phyloP scores from a whole-genome alignment of 2,329 filamentous ascomycete species.

The Fusarium austroafricanum region DNA sequence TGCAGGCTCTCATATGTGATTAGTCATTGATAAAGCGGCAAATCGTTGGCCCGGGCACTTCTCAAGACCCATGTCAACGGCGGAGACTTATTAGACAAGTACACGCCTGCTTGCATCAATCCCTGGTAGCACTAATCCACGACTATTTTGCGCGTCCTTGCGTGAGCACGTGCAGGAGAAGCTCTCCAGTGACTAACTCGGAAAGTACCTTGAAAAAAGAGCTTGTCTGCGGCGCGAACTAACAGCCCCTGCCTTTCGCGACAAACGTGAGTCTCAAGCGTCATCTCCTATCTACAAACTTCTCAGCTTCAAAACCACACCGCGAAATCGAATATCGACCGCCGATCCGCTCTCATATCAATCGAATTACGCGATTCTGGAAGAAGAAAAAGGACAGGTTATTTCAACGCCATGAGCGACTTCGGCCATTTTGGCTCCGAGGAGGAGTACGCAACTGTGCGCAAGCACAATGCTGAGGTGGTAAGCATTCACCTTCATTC shows the following conservation, averaged over 20 bases:
- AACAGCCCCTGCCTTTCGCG: conserved; percentile 47
- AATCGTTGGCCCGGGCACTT: conserved; percentile 42
- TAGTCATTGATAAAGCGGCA: conserved; percentile 44
- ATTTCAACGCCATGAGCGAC: conserved; percentile 70
- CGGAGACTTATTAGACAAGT: conserved; percentile 26
- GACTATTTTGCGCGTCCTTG: conserved; percentile 3
- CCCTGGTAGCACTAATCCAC: conserved; percentile 22
- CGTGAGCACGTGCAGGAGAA: conserved; percentile 21
- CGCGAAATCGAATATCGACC: conserved; percentile 6
- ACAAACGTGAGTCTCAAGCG: conserved; percentile 39
- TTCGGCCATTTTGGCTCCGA: conserved; percentile 77
- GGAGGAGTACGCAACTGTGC: conserved; percentile 85
- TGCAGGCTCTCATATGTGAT: conserved; percentile 29
- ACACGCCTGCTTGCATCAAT: conserved; percentile 31
- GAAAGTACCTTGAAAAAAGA: conserved; percentile 37
- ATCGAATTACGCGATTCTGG: conserved; percentile 27
- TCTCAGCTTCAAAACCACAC: conserved; percentile 26
- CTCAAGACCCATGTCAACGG: conserved; percentile 9
- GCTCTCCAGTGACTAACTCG: conserved; percentile 27
- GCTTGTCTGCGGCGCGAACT: conserved; percentile 37
- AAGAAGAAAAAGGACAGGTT: background rate
- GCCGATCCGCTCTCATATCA: conserved; percentile 6
- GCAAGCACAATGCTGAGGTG: conserved; percentile 80
- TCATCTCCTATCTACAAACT: conserved; percentile 41
- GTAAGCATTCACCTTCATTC: conserved; percentile 59